These are phyloP conservation scores for Erucastrum elatum DNA, from an alignment of 345 rosid species.

Conservation along the genomic window DNA sequence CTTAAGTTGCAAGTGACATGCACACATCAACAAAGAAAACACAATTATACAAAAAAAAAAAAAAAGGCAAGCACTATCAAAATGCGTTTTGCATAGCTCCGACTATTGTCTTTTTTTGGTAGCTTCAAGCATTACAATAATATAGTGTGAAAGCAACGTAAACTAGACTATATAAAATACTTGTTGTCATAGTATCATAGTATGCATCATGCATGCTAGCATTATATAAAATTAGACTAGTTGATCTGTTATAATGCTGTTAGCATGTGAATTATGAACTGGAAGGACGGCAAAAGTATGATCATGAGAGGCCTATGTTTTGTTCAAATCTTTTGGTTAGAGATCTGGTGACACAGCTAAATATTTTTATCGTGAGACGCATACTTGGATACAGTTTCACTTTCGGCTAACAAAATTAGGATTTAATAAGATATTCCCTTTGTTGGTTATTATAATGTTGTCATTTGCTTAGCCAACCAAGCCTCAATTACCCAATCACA, in stretches of 20 bases:
- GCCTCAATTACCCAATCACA: constrained; percentile 28
- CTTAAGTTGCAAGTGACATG: constrained; percentile 7
- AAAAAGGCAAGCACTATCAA: background rate
- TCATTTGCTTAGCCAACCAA: constrained; percentile 34
- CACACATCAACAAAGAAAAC: constrained; percentile 3
- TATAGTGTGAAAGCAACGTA: background rate
- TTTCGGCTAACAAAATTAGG: constrained; percentile 37
- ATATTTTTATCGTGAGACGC: constrained; percentile 10
- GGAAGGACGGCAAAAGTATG: constrained; percentile 33
- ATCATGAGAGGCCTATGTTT: constrained; percentile 19
- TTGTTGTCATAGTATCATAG: background rate
- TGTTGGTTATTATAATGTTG: constrained; percentile 15
- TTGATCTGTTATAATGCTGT: constrained; percentile 7
- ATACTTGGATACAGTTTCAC: constrained; percentile 28
- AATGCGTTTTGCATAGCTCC: background rate
- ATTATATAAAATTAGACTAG: constrained; percentile 23
- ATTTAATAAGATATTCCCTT: background rate
- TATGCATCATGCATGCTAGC: background rate
- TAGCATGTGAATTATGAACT: constrained; percentile 43
- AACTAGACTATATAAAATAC: background rate
- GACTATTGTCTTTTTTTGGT: background rate
- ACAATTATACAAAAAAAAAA: background rate
- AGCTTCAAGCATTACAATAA: background rate
- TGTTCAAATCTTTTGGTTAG: constrained; percentile 26
- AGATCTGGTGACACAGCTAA: constrained; percentile 8